These are phyloP conservation scores for Puccinia coronata DNA, from an alignment of 1,284 basidiomycete species.

Conservation along the genomic window DNA sequence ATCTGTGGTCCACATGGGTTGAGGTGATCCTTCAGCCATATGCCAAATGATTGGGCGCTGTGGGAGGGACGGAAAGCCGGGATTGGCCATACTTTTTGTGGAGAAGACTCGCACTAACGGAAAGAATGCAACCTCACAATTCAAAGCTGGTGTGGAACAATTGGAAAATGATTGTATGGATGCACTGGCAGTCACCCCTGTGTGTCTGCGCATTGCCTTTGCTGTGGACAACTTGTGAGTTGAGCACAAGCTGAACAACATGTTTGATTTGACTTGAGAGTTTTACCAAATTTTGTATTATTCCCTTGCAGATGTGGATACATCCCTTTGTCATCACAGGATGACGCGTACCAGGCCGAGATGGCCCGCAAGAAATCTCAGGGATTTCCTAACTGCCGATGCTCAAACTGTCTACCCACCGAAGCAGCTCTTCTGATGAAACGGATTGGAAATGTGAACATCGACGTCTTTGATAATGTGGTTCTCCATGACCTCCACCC, in stretches of 20 bases:
- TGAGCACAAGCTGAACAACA: no score
- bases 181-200: not conserved
- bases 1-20: not conserved
- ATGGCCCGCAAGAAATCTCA: not conserved
- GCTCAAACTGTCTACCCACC: not conserved
- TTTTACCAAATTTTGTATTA: not conserved
- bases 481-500: no score
- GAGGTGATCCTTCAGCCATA: not conserved
- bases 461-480: no score
- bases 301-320: not conserved
- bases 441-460: no score
- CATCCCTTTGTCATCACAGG: not conserved
- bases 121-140: not conserved
- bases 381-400: not conserved
- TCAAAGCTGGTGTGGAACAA: not conserved
- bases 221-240: not conserved
- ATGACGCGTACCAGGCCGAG: not conserved
- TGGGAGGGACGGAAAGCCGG: not conserved
- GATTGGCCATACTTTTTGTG: not conserved
- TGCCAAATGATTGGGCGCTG: constrained; percentile 2
- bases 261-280: not conserved
- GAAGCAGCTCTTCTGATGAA: not conserved
- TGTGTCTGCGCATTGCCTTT: no score
- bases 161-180: not conserved
- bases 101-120: not conserved